A percentile compares a stretch with the other conserved stretches of the same genome.
Conservation (phyloP, 108 stramenopile species). For the Nitzschia putrida region DNA sequence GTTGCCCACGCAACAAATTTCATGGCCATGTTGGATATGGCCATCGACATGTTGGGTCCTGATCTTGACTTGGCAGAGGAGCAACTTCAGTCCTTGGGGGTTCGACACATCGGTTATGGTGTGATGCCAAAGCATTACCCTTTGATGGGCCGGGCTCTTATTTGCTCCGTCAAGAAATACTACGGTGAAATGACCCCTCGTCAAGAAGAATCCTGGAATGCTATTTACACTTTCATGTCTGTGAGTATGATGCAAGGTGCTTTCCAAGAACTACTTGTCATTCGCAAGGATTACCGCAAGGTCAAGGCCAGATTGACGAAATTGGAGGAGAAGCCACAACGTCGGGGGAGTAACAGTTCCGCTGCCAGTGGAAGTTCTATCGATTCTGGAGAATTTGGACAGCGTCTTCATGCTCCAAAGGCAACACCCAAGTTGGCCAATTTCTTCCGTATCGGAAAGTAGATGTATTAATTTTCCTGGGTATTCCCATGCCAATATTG, state of each 20-base stretch:
- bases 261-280: conserved; percentile 8
- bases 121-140: conserved; percentile 34
- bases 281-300: neutral
- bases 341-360: neutral
- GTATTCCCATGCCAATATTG: no score
- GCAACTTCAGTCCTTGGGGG: conserved; percentile 17
- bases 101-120: conserved; percentile 25
- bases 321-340: neutral
- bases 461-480: neutral
- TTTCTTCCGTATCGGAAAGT: neutral
- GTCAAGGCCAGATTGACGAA: neutral
- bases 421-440: neutral
- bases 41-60: conserved; percentile 33
- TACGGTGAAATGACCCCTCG: conserved; percentile 25
- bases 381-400: neutral
- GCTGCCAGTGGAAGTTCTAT: neutral
- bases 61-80: conserved; percentile 26
- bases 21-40: conserved; percentile 25
- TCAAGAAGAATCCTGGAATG: conserved; percentile 29
- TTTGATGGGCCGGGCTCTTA: conserved; percentile 29
- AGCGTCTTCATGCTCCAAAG: neutral
- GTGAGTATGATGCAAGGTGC: conserved; percentile 34
- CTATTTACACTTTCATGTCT: conserved; percentile 24
- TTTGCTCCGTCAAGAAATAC: conserved; percentile 18
- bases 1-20: conserved; percentile 19